Evolutionary conservation across 179 eudicot species (phyloP), one percentile per base, ranked within the genome.

Genomic region (Nepenthes alata): DNA sequence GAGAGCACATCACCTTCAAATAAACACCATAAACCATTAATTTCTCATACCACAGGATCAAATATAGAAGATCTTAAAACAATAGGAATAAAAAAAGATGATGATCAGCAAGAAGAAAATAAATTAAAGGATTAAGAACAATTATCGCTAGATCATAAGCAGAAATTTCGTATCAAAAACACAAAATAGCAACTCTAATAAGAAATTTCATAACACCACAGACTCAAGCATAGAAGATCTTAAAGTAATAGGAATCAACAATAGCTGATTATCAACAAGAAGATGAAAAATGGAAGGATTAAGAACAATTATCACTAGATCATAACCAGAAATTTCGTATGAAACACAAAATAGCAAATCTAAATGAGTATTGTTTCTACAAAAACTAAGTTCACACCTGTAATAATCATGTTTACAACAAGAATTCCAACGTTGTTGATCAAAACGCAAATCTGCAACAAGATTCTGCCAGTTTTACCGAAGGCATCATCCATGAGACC

Each of bases 1-100:
- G 95, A 82, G 5, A 86, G 80, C 58, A 86, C 95, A 84, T 86
- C 95, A 71, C 95, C 89, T 86, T 64, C 65, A 60, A 35, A 64
- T 63, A 47, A 65, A 57, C 47, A 67, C 50, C 57, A 35, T 10
- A 57, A 15, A 41, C 64, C 62, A 14, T 25, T 25, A 25, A 25
- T 25, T 25, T 25, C 25, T 25, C 25, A 25, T 25, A 25, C 25
- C 25, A 25, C 25, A 25, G 25, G 25, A 25, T 25, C 25, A 25
- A 25, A 25, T 25, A 25, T 25, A 25, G 25, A 25, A 25, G 25
- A 25, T 25, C 25, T 25, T 25, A 25, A 25, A 25, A 25, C 25
- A 25, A 25, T 25, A 0, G 25, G 25, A 25, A 25, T 25, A 25
- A 25, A 25, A 25, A 25, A 25, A 25, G 25, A 25, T 25, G 25